phyloP scores from a whole-genome alignment of 345 rosid species.

The Populus nigra region DNA sequence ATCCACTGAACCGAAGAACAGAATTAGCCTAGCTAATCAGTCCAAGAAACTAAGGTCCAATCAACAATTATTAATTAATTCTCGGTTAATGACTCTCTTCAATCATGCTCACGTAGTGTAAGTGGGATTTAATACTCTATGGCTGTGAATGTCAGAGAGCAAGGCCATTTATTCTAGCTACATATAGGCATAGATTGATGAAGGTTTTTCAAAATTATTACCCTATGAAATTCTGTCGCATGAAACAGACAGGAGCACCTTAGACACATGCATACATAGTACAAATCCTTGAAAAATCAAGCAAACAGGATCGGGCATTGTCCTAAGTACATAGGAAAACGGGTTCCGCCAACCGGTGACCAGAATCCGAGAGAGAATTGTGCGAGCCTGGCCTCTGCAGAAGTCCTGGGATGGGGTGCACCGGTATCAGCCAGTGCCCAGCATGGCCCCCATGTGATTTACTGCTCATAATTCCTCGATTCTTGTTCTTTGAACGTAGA shows the following conservation, averaged over 20 bases:
- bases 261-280: conserved; percentile 8
- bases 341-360: conserved; percentile 4
- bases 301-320: conserved; percentile 2
- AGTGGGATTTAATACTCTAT: too few species aligned
- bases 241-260: conserved; percentile 17
- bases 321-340: conserved; percentile 9
- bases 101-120: too few species aligned
- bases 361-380: conserved; percentile 4
- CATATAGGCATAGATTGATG: background rate
- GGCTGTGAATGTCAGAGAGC: too few species aligned
- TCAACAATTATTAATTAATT: too few species aligned
- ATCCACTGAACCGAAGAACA: too few species aligned
- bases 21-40: too few species aligned
- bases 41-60: too few species aligned
- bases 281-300: conserved; percentile 18
- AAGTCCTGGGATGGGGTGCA: conserved; percentile 14
- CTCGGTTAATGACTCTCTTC: too few species aligned
- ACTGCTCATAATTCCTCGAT: conserved; percentile 46
- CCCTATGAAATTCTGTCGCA: conserved; percentile 14
- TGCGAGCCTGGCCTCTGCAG: background rate
- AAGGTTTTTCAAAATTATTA: background rate
- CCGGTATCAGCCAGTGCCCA: conserved; percentile 24
- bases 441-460: conserved; percentile 56
- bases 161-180: background rate
- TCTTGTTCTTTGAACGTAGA: conserved; percentile 48